Conservation (phyloP, 1,284 basidiomycete species). For the Fereydounia khargensis region DNA sequence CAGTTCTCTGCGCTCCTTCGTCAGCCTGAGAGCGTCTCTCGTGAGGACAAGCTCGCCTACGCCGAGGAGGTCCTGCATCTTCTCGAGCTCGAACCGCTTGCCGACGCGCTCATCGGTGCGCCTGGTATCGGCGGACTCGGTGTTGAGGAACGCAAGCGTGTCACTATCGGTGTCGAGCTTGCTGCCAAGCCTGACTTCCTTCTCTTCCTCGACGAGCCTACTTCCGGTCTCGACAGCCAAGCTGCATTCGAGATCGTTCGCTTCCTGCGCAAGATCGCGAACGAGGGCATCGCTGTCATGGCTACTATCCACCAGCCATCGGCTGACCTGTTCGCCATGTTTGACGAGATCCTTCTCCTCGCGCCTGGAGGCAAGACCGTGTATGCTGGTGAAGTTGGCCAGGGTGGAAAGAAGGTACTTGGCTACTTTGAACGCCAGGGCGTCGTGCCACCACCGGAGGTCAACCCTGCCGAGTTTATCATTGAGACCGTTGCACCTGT, state of each 20-base stretch:
- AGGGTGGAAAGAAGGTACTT: conserved; percentile 62
- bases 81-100: conserved; percentile 71
- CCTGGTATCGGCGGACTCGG: conserved; percentile 61
- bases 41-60: conserved; percentile 74
- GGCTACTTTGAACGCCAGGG: conserved; percentile 64
- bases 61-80: conserved; percentile 76
- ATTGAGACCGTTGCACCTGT: conserved; percentile 58
- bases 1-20: conserved; percentile 77
- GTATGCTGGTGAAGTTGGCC: conserved; percentile 64
- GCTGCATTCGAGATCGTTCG: conserved; percentile 81
- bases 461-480: conserved; percentile 63
- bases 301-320: conserved; percentile 69
- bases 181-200: conserved; percentile 74
- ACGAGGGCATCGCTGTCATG: conserved; percentile 71
- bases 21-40: conserved; percentile 69
- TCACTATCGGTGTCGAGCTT: conserved; percentile 70
- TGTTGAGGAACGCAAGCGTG: conserved; percentile 69
- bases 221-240: conserved; percentile 82
- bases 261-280: conserved; percentile 75
- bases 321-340: conserved; percentile 66
- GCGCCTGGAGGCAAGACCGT: conserved; percentile 59
- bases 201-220: conserved; percentile 61
- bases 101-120: conserved; percentile 69
- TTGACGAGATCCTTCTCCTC: conserved; percentile 63
- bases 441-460: conserved; percentile 61